These are phyloP conservation scores for Pouteria glomerata DNA, from an alignment of 148 eudicot species.

Conservation along the genomic window DNA sequence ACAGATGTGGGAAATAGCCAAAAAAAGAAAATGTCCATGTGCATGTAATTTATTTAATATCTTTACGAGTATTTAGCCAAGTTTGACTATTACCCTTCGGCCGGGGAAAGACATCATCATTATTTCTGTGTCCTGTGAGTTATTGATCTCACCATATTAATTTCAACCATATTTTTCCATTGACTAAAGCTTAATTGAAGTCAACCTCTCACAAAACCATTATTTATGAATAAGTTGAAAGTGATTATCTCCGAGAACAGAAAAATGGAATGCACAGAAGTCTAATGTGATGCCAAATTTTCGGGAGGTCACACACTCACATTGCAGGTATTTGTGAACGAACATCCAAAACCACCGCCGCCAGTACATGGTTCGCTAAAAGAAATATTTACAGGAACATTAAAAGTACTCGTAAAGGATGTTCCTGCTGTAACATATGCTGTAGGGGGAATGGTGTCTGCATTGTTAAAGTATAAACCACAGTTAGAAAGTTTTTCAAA, in stretches of 20 bases:
- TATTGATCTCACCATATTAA: neutral
- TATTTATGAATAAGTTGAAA: conserved; percentile 1
- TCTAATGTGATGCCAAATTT: neutral
- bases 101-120: neutral
- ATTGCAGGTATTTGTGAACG: conserved; percentile 68
- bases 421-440: conserved; percentile 57
- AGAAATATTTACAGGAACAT: conserved; percentile 56
- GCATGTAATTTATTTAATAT: too few species aligned
- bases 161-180: neutral
- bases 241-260: too few species aligned
- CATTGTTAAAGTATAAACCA: conserved; percentile 14
- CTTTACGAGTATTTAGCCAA: neutral
- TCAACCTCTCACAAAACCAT: neutral
- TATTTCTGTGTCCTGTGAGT: too few species aligned
- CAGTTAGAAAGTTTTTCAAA: too few species aligned
- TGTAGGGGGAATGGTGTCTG: conserved; percentile 85
- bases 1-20: too few species aligned
- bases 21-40: neutral
- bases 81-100: neutral
- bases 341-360: conserved; percentile 76
- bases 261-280: neutral
- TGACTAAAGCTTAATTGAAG: neutral
- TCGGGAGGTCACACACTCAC: conserved; percentile 58
- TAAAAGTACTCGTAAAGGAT: conserved; percentile 55
- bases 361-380: conserved; percentile 82